A percentile compares a stretch with the other conserved stretches of the same genome.
Conservation (phyloP, 805 yeast genomes). For the Wickerhamomyces tratensis region DNA sequence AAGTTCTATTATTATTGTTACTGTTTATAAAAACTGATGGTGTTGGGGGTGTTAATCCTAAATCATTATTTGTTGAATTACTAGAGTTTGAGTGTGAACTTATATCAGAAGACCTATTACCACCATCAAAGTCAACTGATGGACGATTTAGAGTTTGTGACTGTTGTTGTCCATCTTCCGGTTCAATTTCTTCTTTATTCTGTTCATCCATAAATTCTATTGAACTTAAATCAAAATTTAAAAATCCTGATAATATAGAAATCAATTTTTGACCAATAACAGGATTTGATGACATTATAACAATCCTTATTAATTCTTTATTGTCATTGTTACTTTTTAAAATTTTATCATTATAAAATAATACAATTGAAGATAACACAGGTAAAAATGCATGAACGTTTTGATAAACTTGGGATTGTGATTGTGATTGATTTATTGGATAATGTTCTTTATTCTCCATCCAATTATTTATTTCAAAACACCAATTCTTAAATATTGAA, state of each 20-base stretch:
- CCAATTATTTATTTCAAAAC: conserved; percentile 29
- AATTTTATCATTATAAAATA: conserved; percentile 14
- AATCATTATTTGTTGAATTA: neutral
- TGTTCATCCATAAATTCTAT: conserved; percentile 9
- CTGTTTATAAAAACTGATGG: conserved; percentile 12
- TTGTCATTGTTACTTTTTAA: conserved; percentile 6
- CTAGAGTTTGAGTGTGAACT: neutral
- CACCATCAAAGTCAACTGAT: neutral
- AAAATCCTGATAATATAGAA: conserved; percentile 40
- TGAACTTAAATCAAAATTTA: conserved; percentile 25
- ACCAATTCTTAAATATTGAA: conserved; percentile 26
- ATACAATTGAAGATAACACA: conserved; percentile 17
- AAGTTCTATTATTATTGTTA: conserved; percentile 12
- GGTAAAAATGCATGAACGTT: conserved; percentile 14
- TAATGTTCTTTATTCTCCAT: conserved; percentile 26
- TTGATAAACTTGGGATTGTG: neutral
- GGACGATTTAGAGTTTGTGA: neutral
- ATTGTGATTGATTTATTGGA: neutral
- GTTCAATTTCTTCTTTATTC: too few relatives aligned
- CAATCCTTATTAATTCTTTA: conserved; percentile 34
- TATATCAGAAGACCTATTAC: too few relatives aligned
- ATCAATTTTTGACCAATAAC: conserved; percentile 50
- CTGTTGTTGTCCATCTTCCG: neutral
- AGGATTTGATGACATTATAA: conserved; percentile 50
- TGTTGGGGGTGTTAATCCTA: conserved; percentile 10